A percentile compares a stretch with the other conserved stretches of the same genome.
Conservation (phyloP, 768 basidiomycete species). For the Mycena olivaceomarginata region DNA sequence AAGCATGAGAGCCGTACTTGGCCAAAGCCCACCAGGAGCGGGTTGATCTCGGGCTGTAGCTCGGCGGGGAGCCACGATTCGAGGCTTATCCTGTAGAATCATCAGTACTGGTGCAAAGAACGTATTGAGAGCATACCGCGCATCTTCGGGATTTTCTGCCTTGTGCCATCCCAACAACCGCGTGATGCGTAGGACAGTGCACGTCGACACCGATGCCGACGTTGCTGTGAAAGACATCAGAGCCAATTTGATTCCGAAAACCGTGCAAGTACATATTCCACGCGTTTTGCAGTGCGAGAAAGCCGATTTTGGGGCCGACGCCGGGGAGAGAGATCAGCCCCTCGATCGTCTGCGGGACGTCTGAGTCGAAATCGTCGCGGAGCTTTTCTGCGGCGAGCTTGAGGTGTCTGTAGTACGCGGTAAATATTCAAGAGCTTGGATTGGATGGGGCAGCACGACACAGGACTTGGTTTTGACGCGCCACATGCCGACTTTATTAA, state of each 20-base stretch:
- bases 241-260: background rate
- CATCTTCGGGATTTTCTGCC: slow-evolving; percentile 93
- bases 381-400: slow-evolving; percentile 83
- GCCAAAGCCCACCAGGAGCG: slow-evolving; percentile 89
- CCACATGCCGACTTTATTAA: slow-evolving; percentile 96
- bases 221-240: slow-evolving; percentile 70
- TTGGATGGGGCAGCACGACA: slow-evolving; percentile 34
- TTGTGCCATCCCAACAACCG: slow-evolving; percentile 96
- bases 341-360: slow-evolving; percentile 93
- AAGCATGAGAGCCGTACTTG: slow-evolving; percentile 68
- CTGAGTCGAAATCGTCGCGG: slow-evolving; percentile 83
- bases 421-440: slow-evolving; percentile 1
- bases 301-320: slow-evolving; percentile 98
- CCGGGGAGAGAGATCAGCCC: slow-evolving; percentile 92
- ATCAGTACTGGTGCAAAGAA: background rate
- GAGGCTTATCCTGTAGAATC: slow-evolving; percentile 75
- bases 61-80: slow-evolving; percentile 90
- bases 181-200: slow-evolving; percentile 96
- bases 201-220: slow-evolving; percentile 96
- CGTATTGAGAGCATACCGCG: slow-evolving; percentile 70
- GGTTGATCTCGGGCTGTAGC: slow-evolving; percentile 85
- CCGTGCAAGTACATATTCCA: slow-evolving; percentile 81
- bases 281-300: slow-evolving; percentile 87
- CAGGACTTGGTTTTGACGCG: slow-evolving; percentile 88
- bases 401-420: slow-evolving; percentile 73